These are phyloP conservation scores for Amanita polypyramis DNA, from an alignment of 768 basidiomycete species.

Conservation along the genomic window DNA sequence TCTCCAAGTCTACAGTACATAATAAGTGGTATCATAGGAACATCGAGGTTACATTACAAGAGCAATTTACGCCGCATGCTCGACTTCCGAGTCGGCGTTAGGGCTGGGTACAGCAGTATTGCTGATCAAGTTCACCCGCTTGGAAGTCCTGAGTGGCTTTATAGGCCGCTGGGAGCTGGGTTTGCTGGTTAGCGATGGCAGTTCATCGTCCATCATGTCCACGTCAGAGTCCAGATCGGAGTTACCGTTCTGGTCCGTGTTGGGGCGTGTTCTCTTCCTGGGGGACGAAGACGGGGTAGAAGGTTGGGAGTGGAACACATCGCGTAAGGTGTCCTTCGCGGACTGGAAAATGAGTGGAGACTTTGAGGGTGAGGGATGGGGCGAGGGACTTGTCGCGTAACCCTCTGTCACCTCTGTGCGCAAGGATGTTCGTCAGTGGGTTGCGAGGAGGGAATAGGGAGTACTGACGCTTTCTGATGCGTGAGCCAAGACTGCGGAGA, in stretches of 20 bases:
- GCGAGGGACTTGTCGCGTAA: slow-evolving; percentile 28
- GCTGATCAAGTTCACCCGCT: neutral
- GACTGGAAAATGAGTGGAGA: slow-evolving; percentile 35
- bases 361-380: slow-evolving; percentile 30
- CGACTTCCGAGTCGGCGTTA: neutral
- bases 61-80: too few species aligned
- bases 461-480: slow-evolving; percentile 49
- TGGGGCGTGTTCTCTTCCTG: slow-evolving; percentile 29
- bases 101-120: neutral
- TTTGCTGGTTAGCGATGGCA: neutral
- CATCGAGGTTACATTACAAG: too few species aligned
- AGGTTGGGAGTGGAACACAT: slow-evolving; percentile 23
- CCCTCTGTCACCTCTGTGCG: slow-evolving; percentile 54
- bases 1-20: too few species aligned
- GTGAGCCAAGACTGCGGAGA: slow-evolving; percentile 46
- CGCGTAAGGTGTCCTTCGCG: slow-evolving; percentile 44
- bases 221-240: slow-evolving; percentile 1
- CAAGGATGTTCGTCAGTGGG: neutral
- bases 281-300: slow-evolving; percentile 8
- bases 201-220: slow-evolving; percentile 2
- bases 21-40: too few species aligned
- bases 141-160: neutral
- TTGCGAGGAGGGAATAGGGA: neutral
- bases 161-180: neutral
- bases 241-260: slow-evolving; percentile 10